Conservation (phyloP, 441 rosid species). For the Populus hybrid region DNA sequence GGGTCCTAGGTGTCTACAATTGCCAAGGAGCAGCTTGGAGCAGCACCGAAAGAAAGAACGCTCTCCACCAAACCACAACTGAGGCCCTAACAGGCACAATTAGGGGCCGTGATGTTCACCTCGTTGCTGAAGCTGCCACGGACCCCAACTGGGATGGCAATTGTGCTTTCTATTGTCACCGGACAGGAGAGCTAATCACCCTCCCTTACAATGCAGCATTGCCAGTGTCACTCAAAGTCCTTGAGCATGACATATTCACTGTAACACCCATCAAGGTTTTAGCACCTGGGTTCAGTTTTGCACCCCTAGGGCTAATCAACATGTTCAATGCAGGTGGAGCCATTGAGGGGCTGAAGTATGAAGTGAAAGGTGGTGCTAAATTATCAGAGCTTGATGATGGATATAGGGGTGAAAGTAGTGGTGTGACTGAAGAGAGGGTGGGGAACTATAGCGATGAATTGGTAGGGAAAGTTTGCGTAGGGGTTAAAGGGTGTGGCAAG, state of each 20-base stretch:
- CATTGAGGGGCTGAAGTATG: conserved; percentile 54
- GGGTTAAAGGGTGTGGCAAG: conserved; percentile 76
- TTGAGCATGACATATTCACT: conserved; percentile 58
- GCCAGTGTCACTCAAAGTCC: conserved; percentile 73
- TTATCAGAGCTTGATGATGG: conserved; percentile 23
- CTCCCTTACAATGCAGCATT: conserved; percentile 63
- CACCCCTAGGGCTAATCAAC: conserved; percentile 70
- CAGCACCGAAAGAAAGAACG: conserved; percentile 59
- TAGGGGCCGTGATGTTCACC: conserved; percentile 70
- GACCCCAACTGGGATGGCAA: conserved; percentile 65
- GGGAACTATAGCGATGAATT: conserved; percentile 34
- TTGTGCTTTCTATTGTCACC: conserved; percentile 54
- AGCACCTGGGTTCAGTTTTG: conserved; percentile 52
- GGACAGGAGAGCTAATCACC: conserved; percentile 40
- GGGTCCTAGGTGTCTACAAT: conserved; percentile 80
- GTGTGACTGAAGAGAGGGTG: conserved; percentile 15
- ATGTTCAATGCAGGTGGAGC: conserved; percentile 95
- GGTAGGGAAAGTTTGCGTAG: conserved; percentile 53
- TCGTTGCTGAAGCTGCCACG: conserved; percentile 59
- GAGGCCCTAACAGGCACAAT: conserved; percentile 54
- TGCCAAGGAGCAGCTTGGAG: conserved; percentile 99
- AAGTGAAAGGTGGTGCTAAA: conserved; percentile 23
- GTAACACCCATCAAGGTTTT: conserved; percentile 60
- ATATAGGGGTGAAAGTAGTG: conserved; percentile 16
- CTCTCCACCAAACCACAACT: conserved; percentile 53